Conservation (phyloP, 177 flowering plant species). For the Vitis hybrid region DNA sequence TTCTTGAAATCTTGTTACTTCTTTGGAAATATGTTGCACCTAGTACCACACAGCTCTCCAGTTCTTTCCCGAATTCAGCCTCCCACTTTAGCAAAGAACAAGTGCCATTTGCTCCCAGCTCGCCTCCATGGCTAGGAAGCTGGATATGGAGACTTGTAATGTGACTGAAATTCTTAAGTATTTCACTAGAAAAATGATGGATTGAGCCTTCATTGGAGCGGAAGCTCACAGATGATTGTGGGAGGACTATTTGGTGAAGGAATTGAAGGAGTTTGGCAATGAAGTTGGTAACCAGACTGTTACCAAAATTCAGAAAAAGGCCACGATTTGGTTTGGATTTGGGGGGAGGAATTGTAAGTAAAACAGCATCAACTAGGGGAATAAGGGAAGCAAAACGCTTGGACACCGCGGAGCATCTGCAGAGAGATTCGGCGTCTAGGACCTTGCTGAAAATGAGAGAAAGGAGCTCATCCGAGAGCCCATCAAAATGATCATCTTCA, state of each 20-base stretch:
- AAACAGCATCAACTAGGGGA: conserved; percentile 34
- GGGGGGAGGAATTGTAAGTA: conserved; percentile 10
- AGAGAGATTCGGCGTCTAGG: conserved; percentile 43
- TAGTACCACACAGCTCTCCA: conserved; percentile 33
- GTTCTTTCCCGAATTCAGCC: conserved; percentile 33
- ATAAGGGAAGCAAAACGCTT: conserved; percentile 43
- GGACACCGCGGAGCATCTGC: conserved; percentile 47
- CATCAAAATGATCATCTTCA: conserved; percentile 36
- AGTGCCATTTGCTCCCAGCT: conserved; percentile 5
- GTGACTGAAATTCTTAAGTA: conserved; percentile 22
- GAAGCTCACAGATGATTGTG: not conserved
- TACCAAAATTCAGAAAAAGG: conserved; percentile 1
- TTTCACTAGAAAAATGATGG: conserved; percentile 8
- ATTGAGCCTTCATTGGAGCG: not conserved
- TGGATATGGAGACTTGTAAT: conserved; percentile 18
- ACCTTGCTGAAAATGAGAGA: conserved; percentile 48
- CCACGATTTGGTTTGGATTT: not conserved
- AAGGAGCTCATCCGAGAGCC: conserved; percentile 47
- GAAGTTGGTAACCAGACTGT: conserved; percentile 2
- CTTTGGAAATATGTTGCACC: conserved; percentile 23
- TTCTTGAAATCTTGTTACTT: not conserved
- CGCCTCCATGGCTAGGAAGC: conserved; percentile 26
- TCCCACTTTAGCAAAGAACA: conserved; percentile 34
- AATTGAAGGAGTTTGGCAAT: conserved; percentile 20
- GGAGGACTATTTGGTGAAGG: conserved; percentile 8